These are phyloP conservation scores for Diplodia corticola DNA, from an alignment of 2,329 filamentous ascomycete species.

Conservation along the genomic window DNA sequence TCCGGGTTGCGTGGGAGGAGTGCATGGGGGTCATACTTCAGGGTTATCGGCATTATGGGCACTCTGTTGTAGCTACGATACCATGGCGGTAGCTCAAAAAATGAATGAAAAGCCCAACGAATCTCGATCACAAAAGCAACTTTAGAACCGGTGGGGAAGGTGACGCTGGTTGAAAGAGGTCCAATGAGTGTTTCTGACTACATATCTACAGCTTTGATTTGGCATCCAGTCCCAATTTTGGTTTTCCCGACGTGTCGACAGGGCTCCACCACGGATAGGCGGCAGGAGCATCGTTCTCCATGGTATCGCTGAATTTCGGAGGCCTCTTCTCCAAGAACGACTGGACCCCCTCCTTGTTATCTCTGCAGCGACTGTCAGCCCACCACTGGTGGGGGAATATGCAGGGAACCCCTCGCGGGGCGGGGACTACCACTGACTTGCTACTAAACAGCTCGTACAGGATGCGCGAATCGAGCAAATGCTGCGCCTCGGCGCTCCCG, in stretches of 20 bases:
- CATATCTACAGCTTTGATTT: slow-evolving; percentile 15
- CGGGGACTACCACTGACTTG: slow-evolving; percentile 39
- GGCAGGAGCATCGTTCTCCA: slow-evolving; percentile 60
- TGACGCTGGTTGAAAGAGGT: not conserved
- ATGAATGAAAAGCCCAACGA: slow-evolving; percentile 45
- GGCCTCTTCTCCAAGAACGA: slow-evolving; percentile 71
- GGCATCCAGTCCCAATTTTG: slow-evolving; percentile 35
- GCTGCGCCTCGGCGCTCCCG: slow-evolving; percentile 65
- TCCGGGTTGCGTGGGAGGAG: slow-evolving; percentile 42
- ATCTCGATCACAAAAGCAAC: not conserved
- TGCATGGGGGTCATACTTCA: slow-evolving; percentile 32
- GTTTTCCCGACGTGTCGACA: slow-evolving; percentile 47
- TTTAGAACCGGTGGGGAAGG: not conserved
- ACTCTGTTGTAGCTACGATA: slow-evolving; percentile 40
- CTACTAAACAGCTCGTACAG: slow-evolving; percentile 61
- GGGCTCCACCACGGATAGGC: slow-evolving; percentile 70
- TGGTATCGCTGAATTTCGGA: slow-evolving; percentile 61
- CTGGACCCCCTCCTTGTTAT: slow-evolving; percentile 66
- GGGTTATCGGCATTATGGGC: slow-evolving; percentile 43
- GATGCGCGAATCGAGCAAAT: slow-evolving; percentile 68
- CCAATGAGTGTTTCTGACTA: not conserved
- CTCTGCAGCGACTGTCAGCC: slow-evolving; percentile 41
- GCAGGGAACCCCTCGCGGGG: not conserved
- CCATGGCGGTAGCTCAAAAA: slow-evolving; percentile 33
- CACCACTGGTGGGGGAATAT: not conserved